A percentile compares a stretch with the other conserved stretches of the same genome.
These are phyloP conservation scores for Blyttiomyces sp. DNA, from an alignment of 371 early-diverging fungal genomes.

Conservation along the genomic window DNA sequence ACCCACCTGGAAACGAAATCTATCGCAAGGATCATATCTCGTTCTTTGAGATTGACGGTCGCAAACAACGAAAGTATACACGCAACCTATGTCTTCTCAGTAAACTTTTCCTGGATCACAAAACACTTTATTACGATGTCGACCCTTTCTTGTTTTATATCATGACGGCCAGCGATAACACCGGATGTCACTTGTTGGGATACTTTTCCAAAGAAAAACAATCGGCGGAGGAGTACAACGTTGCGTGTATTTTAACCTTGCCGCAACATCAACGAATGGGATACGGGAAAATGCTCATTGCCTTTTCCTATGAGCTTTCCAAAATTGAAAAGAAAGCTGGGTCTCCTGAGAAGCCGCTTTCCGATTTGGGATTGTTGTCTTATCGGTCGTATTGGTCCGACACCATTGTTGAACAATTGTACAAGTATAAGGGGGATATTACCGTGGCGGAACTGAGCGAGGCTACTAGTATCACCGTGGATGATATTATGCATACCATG, in stretches of 20 bases:
- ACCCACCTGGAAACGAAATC: conserved; percentile 99
- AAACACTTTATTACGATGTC: conserved; percentile 99
- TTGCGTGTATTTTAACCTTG: conserved; percentile 97
- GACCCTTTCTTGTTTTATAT: conserved; percentile 99
- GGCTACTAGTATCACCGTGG: conserved; percentile 54
- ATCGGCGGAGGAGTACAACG: conserved; percentile 87
- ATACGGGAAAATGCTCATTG: conserved; percentile 96
- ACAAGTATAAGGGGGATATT: conserved; percentile 24
- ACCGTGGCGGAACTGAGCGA: conserved; percentile 40
- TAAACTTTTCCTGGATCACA: conserved; percentile 99
- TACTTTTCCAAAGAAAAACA: conserved; percentile 99
- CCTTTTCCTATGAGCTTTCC: conserved; percentile 82
- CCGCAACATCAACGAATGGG: conserved; percentile 97
- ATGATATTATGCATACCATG: conserved; percentile 62
- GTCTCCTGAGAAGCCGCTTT: conserved; percentile 83
- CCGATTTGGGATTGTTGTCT: conserved; percentile 92
- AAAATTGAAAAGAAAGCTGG: conserved; percentile 90
- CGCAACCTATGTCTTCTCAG: conserved; percentile 96
- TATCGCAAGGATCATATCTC: conserved; percentile 87
- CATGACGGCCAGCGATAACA: conserved; percentile 73
- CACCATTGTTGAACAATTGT: conserved; percentile 49
- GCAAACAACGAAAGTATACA: conserved; percentile 93
- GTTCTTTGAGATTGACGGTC: conserved; percentile 94
- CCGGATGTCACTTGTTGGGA: conserved; percentile 93
- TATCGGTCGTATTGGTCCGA: conserved; percentile 93